Base-by-base conservation (phyloP, 352 stramenopile genomes). In the Phytopythium vexans region DNA sequence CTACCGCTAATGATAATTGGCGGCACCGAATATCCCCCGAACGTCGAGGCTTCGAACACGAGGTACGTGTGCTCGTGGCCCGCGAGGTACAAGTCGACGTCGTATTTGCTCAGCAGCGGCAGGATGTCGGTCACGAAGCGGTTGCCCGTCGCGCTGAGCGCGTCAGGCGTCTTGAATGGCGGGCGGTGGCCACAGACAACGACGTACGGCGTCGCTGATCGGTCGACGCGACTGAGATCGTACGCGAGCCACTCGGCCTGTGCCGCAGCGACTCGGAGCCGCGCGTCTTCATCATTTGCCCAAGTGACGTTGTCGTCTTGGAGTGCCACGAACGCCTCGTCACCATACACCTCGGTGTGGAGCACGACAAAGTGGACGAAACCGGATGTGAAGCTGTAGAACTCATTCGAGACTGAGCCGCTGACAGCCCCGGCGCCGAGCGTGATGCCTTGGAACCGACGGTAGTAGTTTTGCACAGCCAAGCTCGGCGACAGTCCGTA, bases 61-160 rank as follows among this genome's bases (percentile, higher is more conserved):
- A 88, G 49, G 51, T 89, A 92, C 11, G 74, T 87, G 64, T 92
- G 82, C 40, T 89, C 78, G 43, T 92, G 78, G 10, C 82, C 82
- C 1, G 75, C 54, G 16, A 92, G 45, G 49, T 87, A 89, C 37
- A 92, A 62, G 39, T 92, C 79, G 0, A 92, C 82, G 6, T 83
- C 59, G 60, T 89, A 92, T 41, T 80, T 68, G 60, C 75, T 86
- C 60, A 92, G 74, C 10, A 92, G 54, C 16, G 82, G 82, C 1
- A 92, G 52, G 43, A 92, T 83, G 39, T 92, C 78, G 16, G 69
- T 72, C 3, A 58, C 62, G 50, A 92, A 92, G 33, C 67, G 67
- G 48, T 92, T 89, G 27, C 65, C 61, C 4, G 66, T 32, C 1
- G 41, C 41, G 8, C 49, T 71, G 12, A 89, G 59, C 8, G 56